Base-by-base conservation (phyloP, 2,329 filamentous ascomycete species). In the Beauveria australis region DNA sequence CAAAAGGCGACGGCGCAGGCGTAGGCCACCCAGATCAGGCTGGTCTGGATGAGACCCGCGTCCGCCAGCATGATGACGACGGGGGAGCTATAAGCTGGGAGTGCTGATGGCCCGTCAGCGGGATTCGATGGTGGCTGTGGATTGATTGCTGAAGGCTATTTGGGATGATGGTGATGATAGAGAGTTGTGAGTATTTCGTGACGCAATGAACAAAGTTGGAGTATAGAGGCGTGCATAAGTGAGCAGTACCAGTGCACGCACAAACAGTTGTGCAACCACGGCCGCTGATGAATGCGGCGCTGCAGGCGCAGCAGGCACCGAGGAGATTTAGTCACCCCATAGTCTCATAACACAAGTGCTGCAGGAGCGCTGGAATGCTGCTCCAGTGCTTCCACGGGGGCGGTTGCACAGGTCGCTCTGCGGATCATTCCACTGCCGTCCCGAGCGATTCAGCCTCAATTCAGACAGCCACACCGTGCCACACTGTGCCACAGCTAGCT, bases 1-100 rank as follows among this genome's bases (percentile, higher is more conserved):
- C 93, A 85, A 60, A 96, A 77, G 63, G 74, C 87, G 54, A 97
- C 81, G 60, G 90, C 92, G 62, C 93, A 83, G 63, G 88, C 91
- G 74, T 97, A 99, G 59, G 92, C 85, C 64, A 94, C 87, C 94
- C 94, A 99, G 74, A 97, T 97, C 66, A 97, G 81, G 70, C 89
- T 91, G 60, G 89, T 89, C 73, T 95, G 92, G 64, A 97, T 84
- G 71, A 94, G 79, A 69, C 80, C 81, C 63, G 80, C 79, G 68
- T 73, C 68, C 65, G 75, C 75, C 74, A 57, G 22, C 54, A 76
- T 76, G 63, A 59, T 51, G 44, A 51, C 46, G 55, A 22, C 41
- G 41, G 12, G 37, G 53, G 16, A 5, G 33, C n/a, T 33, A 28
- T 24, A 26, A 44, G 59, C 51, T 51, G 22, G 33, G 12, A 5